Conservation (phyloP, 2,329 filamentous ascomycete species). For the Ambrosiella xylebori region DNA sequence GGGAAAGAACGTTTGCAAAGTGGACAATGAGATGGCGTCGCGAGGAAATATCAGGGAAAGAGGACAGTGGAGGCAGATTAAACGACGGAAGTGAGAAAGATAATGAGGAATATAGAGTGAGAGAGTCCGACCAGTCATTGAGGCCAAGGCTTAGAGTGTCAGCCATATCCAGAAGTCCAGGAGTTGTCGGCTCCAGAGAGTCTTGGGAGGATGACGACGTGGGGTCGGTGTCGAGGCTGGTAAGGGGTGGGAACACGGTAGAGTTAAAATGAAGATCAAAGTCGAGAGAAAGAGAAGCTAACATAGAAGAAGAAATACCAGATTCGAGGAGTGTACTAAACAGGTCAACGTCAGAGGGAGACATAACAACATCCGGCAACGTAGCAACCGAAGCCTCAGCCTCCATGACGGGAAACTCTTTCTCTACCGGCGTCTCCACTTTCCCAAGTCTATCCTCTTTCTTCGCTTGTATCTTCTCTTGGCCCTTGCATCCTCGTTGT, state of each 20-base stretch:
- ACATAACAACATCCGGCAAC: neutral
- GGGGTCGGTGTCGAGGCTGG: no score
- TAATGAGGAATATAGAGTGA: neutral
- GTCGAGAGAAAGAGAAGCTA: slow-evolving; percentile 2
- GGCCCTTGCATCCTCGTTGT: no score
- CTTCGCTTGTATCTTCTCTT: no score
- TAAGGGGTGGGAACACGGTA: no score
- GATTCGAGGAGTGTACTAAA: slow-evolving; percentile 16
- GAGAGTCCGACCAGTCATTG: no score
- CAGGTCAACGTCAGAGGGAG: slow-evolving; percentile 19
- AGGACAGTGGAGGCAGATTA: slow-evolving; percentile 33
- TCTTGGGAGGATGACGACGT: no score
- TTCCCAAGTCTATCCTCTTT: no score
- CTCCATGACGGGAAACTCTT: neutral
- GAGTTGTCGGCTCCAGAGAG: neutral
- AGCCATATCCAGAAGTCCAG: no score
- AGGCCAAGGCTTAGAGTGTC: no score
- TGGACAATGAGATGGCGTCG: slow-evolving; percentile 41
- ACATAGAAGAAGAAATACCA: neutral
- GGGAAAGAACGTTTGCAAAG: slow-evolving; percentile 46
- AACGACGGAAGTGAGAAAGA: slow-evolving; percentile 19
- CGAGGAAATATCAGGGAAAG: slow-evolving; percentile 37
- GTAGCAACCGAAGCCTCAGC: neutral
- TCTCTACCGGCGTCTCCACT: neutral
- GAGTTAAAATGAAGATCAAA: slow-evolving; percentile 1